These are phyloP conservation scores for Trichoderma erinaceum DNA, from an alignment of 495 filamentous ascomycete genomes.

Conservation along the genomic window DNA sequence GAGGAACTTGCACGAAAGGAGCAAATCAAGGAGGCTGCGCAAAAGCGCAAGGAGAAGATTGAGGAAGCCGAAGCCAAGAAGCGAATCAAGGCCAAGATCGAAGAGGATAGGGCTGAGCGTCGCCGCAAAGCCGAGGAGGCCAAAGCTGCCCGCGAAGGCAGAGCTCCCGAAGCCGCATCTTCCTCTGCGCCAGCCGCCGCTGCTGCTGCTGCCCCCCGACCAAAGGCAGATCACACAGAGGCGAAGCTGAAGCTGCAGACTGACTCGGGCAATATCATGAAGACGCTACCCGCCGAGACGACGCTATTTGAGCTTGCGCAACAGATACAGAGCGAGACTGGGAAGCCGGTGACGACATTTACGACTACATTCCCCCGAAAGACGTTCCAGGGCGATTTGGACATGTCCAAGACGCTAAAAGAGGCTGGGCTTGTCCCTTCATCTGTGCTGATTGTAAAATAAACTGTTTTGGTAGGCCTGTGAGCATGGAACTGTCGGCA, in stretches of 20 bases:
- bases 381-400: conserved; percentile 62
- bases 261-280: conserved; percentile 64
- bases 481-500: neutral
- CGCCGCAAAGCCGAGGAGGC: conserved; percentile 74
- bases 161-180: conserved; percentile 45
- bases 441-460: conserved; percentile 75
- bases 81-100: conserved; percentile 84
- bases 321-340: conserved; percentile 56
- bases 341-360: conserved; percentile 60
- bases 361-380: conserved; percentile 83
- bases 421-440: conserved; percentile 88
- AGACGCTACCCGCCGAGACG: conserved; percentile 75
- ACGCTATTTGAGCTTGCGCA: conserved; percentile 92
- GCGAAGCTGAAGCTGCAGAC: conserved; percentile 78
- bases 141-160: conserved; percentile 75
- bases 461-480: conserved; percentile 6
- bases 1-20: conserved; percentile 82
- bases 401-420: conserved; percentile 86
- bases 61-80: conserved; percentile 83
- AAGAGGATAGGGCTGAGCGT: conserved; percentile 81
- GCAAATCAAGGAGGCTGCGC: conserved; percentile 78
- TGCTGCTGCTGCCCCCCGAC: conserved; percentile 28
- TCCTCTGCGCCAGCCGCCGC: conserved; percentile 31
- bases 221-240: conserved; percentile 58
- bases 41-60: conserved; percentile 78